Percentiles rank a stretch among this genome's conserved stretches.
Conservation (phyloP, 371 early-diverging fungal genomes). For the Mortierella sp. region DNA sequence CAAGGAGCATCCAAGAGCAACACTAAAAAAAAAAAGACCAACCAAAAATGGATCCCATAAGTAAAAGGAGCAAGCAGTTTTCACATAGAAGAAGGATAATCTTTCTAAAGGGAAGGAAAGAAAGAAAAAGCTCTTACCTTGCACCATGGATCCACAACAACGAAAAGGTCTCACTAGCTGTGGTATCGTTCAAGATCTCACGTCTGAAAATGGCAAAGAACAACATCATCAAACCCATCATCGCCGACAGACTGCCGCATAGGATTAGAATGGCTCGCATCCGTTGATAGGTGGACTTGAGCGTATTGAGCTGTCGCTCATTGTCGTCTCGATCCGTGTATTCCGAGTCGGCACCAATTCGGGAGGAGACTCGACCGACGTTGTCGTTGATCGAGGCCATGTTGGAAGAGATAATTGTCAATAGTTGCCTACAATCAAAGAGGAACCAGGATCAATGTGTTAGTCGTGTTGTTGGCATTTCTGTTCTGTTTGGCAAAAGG, state of each 20-base stretch:
- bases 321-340: slow-evolving; percentile 50
- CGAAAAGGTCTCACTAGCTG: slow-evolving; percentile 43
- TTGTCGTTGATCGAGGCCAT: slow-evolving; percentile 53
- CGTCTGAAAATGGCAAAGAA: slow-evolving; percentile 48
- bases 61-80: not conserved
- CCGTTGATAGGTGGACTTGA: slow-evolving; percentile 50
- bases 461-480: too few relatives aligned
- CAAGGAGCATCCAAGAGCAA: slow-evolving; percentile 47
- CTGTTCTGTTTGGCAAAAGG: too few relatives aligned
- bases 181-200: slow-evolving; percentile 30
- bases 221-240: slow-evolving; percentile 52
- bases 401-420: slow-evolving; percentile 51
- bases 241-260: slow-evolving; percentile 49
- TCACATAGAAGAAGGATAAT: not conserved
- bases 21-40: slow-evolving; percentile 15
- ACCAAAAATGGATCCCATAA: not conserved
- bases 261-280: slow-evolving; percentile 47
- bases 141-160: slow-evolving; percentile 54
- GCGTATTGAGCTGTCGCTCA: slow-evolving; percentile 48
- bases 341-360: slow-evolving; percentile 43
- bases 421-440: slow-evolving; percentile 28
- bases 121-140: slow-evolving; percentile 18
- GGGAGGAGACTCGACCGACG: slow-evolving; percentile 44
- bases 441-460: not conserved
- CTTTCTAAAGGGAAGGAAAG: not conserved